phyloP scores from a whole-genome alignment of 768 basidiomycete genomes.

The Pisolithus microcarpus region DNA sequence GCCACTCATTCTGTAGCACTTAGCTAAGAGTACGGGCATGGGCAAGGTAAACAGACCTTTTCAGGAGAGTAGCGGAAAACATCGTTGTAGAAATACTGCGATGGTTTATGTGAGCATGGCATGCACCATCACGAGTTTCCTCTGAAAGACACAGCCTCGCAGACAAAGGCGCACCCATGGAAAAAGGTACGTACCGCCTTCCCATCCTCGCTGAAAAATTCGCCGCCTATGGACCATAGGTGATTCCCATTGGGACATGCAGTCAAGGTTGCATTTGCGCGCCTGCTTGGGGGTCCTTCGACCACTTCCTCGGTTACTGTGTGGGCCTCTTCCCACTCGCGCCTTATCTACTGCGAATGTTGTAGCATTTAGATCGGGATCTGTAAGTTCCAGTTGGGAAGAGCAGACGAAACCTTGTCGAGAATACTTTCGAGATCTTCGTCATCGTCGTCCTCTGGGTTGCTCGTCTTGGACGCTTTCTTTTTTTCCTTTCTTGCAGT shows the following conservation, averaged over 20 bases:
- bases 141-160: not conserved
- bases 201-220: constrained; percentile 82
- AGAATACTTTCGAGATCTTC: constrained; percentile 81
- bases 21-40: not conserved
- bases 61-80: constrained; percentile 82
- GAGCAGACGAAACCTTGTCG: constrained; percentile 48
- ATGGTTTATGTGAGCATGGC: not conserved
- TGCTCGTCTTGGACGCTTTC: constrained; percentile 45
- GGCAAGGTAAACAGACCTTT: constrained; percentile 38
- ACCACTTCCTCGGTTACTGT: constrained; percentile 81
- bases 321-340: constrained; percentile 79
- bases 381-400: constrained; percentile 1
- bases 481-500: constrained; percentile 61
- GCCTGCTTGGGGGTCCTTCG: constrained; percentile 71
- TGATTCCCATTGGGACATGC: constrained; percentile 75
- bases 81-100: constrained; percentile 80
- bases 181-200: constrained; percentile 48
- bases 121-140: not conserved
- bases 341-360: constrained; percentile 53
- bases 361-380: not conserved
- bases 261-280: constrained; percentile 79
- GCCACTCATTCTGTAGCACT: constrained; percentile 70
- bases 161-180: too few species aligned
- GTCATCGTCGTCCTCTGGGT: constrained; percentile 51
- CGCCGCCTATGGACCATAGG: constrained; percentile 80